Evolutionary conservation across 2,329 filamentous ascomycete species (phyloP), one percentile per base, ranked within the genome.

Genomic region (Fusarium sp.): DNA sequence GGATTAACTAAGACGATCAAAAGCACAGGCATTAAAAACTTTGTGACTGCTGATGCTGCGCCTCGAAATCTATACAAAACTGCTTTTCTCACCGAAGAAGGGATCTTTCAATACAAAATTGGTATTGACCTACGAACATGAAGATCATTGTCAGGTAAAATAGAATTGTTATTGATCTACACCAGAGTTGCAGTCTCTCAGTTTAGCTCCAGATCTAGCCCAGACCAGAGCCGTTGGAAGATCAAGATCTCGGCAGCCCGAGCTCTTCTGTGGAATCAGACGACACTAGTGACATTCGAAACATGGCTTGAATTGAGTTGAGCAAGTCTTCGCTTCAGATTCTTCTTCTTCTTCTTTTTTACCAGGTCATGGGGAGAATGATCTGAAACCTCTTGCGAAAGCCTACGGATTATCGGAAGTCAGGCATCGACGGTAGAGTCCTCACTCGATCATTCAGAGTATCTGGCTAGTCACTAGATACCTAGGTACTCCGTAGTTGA

Each of bases 161-260:
- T 8, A n/a, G 26, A 47, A 47, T 22, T 15, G 2, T 18, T 35
- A 30, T 63, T 55, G 64, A 72, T 65, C 53, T 71, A 55, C 38
- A 39, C 35, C 42, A 48, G 20, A 67, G 41, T 48, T 39, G 39
- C 50, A 54, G 35, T 64, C 33, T 30, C 51, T 61, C 26, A 64
- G n/a, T 31, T 63, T 71, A 60, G 68, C 39, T 57, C 48, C 70
- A 39, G 65, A 70, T 70, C 69, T 31, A 51, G 44, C 35, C 69
- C 42, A 39, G 36, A 14, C 22, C 22, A 51, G 48, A 24, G 39
- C 33, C 30, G 58, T 54, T 50, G 35, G 41, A 61, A 54, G 42
- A 72, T 71, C 53, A 67, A 63, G 56, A 56, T 47, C 58, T 47
- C 42, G 57, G 50, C 50, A 55, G 66, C 66, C 58, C 68, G 44